Conservation (phyloP, 2,329 filamentous ascomycete genomes). For the Fusarium mexicanum region DNA sequence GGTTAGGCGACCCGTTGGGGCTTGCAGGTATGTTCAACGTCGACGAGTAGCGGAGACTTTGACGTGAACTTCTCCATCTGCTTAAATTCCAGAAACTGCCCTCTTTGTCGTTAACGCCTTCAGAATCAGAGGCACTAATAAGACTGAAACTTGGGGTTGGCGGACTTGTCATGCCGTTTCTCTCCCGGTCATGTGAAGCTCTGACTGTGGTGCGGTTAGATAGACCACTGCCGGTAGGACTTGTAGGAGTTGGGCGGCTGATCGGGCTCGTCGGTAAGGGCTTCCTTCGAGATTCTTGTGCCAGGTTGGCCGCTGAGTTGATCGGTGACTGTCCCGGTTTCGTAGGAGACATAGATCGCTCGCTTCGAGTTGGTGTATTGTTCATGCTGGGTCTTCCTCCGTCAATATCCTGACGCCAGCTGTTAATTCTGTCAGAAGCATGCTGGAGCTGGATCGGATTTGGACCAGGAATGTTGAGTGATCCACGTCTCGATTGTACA, state of each 20-base stretch:
- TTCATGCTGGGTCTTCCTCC: conserved; percentile 52
- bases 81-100: conserved; percentile 67
- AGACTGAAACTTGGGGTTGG: conserved; percentile 68
- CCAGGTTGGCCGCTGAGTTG: conserved; percentile 52
- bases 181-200: conserved; percentile 42
- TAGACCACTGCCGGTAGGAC: conserved; percentile 51
- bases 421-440: conserved; percentile 79
- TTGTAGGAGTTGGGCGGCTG: conserved; percentile 44
- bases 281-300: conserved; percentile 58
- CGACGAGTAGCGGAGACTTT: conserved; percentile 47
- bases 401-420: conserved; percentile 80
- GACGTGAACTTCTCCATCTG: conserved; percentile 59
- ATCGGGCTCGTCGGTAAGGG: conserved; percentile 52
- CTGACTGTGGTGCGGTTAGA: conserved; percentile 39
- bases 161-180: conserved; percentile 48
- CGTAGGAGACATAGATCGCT: conserved; percentile 65
- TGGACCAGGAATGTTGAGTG: conserved; percentile 54
- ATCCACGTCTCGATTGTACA: conserved; percentile 62
- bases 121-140: conserved; percentile 46
- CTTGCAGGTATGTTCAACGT: conserved; percentile 38
- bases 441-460: conserved; percentile 46
- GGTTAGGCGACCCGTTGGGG: conserved; percentile 15
- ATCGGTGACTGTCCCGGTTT: conserved; percentile 54
- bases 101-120: conserved; percentile 55
- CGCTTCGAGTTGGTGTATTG: conserved; percentile 55